Evolutionary conservation across 441 rosid species (phyloP).

Genomic region (Biscutella auriculata): DNA sequence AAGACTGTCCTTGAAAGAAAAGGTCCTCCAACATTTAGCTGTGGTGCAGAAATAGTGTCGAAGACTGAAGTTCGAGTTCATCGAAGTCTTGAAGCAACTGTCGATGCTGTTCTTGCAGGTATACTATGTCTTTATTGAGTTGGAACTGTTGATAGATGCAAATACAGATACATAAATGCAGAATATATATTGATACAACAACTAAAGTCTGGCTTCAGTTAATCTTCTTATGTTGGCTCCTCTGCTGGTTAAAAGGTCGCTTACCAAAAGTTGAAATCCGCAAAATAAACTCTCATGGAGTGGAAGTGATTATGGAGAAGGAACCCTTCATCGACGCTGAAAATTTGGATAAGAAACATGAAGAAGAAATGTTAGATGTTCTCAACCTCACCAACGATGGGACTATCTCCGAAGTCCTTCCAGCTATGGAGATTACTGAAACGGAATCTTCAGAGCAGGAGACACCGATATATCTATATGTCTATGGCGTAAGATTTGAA

Average conservation of each 20-base stretch:
- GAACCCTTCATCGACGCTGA: constrained; percentile 21
- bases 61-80: constrained; percentile 81
- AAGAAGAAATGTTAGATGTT: constrained; percentile 25
- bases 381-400: constrained; percentile 22
- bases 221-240: constrained; percentile 2
- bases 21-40: constrained; percentile 74
- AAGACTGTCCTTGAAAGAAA: constrained; percentile 81
- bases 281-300: constrained; percentile 37
- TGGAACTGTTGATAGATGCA: neutral
- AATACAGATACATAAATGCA: neutral
- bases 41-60: constrained; percentile 73
- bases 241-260: constrained; percentile 40
- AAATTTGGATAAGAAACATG: constrained; percentile 23
- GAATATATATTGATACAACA: neutral
- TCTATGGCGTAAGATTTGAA: constrained; percentile 58
- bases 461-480: constrained; percentile 32
- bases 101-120: constrained; percentile 79
- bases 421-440: constrained; percentile 15
- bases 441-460: constrained; percentile 26
- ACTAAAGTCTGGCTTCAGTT: constrained; percentile 1
- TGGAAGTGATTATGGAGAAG: constrained; percentile 19
- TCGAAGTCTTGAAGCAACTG: constrained; percentile 82
- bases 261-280: constrained; percentile 55
- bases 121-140: constrained; percentile 2
- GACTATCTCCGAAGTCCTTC: constrained; percentile 23